phyloP scores from a whole-genome alignment of 2,329 filamentous ascomycete species.

The Cladophialophora chaetospira region DNA sequence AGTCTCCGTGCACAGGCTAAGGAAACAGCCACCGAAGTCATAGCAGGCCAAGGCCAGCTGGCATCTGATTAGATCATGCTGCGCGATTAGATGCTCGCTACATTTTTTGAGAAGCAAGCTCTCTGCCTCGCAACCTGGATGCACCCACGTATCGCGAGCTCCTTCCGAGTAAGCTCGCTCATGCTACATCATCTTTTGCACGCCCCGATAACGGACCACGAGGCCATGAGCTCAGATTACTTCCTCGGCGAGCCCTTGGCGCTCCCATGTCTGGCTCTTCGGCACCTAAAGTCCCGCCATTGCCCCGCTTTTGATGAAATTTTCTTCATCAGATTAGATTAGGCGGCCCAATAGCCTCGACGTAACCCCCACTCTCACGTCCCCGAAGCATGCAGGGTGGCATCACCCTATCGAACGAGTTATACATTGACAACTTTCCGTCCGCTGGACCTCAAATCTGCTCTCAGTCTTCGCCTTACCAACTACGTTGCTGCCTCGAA shows the following conservation, averaged over 20 bases:
- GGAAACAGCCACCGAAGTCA: neutral
- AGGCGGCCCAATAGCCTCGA: neutral
- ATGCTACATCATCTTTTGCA: too few species aligned
- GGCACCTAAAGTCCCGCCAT: neutral
- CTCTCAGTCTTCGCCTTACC: neutral
- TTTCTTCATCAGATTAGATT: constrained; percentile 14
- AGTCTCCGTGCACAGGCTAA: neutral
- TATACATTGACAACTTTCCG: neutral
- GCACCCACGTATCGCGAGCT: neutral
- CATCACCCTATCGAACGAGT: neutral
- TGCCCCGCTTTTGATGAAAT: constrained; percentile 11
- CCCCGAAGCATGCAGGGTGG: neutral
- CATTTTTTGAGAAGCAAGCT: neutral
- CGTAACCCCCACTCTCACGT: constrained; percentile 1
- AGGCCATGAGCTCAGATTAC: neutral
- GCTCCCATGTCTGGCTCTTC: neutral
- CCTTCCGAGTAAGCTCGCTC: too few species aligned
- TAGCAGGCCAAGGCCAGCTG: neutral
- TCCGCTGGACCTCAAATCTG: neutral
- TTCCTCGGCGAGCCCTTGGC: neutral
- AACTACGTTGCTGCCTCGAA: neutral
- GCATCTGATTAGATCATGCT: constrained; percentile 15
- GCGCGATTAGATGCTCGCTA: constrained; percentile 3
- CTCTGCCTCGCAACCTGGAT: neutral
- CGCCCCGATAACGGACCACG: neutral